phyloP scores from a whole-genome alignment of 2,329 filamentous ascomycete genomes.

The Claviceps sp. region DNA sequence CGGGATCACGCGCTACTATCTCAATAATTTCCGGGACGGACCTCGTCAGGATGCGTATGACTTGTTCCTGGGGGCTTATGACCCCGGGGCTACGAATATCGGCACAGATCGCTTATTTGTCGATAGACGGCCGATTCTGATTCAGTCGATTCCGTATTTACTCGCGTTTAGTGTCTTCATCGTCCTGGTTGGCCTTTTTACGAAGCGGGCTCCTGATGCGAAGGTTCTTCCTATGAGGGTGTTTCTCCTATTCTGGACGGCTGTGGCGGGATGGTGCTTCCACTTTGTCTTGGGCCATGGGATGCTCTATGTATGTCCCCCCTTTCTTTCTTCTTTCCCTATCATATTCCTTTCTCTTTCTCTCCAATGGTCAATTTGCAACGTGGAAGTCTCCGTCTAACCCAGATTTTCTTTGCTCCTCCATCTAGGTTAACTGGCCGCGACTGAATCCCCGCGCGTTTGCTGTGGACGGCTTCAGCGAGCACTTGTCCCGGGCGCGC shows the following conservation, averaged over 20 bases:
- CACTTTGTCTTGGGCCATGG: conserved; percentile 74
- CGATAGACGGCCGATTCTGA: conserved; percentile 71
- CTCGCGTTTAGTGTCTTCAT: conserved; percentile 78
- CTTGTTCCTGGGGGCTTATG: conserved; percentile 78
- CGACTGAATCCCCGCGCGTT: conserved; percentile 84
- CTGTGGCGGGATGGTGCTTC: conserved; percentile 55
- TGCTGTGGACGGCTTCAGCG: conserved; percentile 76
- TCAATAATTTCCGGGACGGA: conserved; percentile 91
- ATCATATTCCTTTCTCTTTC: neutral
- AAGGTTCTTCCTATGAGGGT: conserved; percentile 69
- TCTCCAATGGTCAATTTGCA: too few relatives aligned
- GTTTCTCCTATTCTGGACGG: conserved; percentile 67
- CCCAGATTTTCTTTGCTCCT: neutral
- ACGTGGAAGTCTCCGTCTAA: neutral
- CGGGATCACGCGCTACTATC: conserved; percentile 75
- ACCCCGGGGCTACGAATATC: conserved; percentile 57
- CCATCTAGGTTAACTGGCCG: conserved; percentile 81
- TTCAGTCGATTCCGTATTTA: conserved; percentile 90
- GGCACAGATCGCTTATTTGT: conserved; percentile 65
- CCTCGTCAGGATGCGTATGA: conserved; percentile 93
- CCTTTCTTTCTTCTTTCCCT: neutral
- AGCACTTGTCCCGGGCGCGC: conserved; percentile 68
- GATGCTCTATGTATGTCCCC: conserved; percentile 74
- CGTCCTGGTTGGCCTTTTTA: conserved; percentile 60
- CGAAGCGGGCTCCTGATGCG: conserved; percentile 56